Evolutionary conservation across 2,329 filamentous ascomycete species (phyloP).

Genomic region (Tetracladium maxilliforme): DNA sequence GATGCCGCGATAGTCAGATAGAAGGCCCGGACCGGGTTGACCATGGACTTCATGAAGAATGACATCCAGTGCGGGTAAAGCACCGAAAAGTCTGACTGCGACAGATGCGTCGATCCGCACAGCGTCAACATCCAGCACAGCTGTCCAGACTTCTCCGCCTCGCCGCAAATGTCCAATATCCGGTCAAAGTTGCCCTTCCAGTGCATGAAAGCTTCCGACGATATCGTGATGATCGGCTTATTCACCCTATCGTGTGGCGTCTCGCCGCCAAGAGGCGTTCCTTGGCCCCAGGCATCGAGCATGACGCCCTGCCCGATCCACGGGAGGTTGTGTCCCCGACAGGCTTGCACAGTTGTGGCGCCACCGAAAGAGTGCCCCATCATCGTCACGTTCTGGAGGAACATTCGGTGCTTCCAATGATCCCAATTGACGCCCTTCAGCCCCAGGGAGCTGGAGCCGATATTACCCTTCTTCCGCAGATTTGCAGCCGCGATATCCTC

Average conservation of each 20-base stretch:
- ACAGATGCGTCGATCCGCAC: slow-evolving; percentile 47
- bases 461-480: slow-evolving; percentile 38
- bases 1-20: slow-evolving; percentile 47
- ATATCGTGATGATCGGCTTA: slow-evolving; percentile 46
- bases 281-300: slow-evolving; percentile 49
- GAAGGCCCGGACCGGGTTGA: slow-evolving; percentile 46
- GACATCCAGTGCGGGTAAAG: slow-evolving; percentile 45
- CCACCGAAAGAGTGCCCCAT: slow-evolving; percentile 56
- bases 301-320: slow-evolving; percentile 50
- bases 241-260: slow-evolving; percentile 26
- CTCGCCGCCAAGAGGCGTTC: slow-evolving; percentile 26
- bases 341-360: slow-evolving; percentile 45
- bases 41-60: slow-evolving; percentile 43
- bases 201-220: slow-evolving; percentile 56
- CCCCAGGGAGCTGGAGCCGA: slow-evolving; percentile 42
- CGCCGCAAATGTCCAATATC: slow-evolving; percentile 38
- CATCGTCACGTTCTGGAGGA: slow-evolving; percentile 39
- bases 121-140: slow-evolving; percentile 35
- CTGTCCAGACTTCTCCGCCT: slow-evolving; percentile 30
- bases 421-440: slow-evolving; percentile 39
- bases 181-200: slow-evolving; percentile 49
- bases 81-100: slow-evolving; percentile 51
- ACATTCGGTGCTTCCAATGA: slow-evolving; percentile 39
- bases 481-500: slow-evolving; percentile 33
- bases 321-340: slow-evolving; percentile 36